Conservation (phyloP, 2,329 filamentous ascomycete species). For the Aspergillus terreus region DNA sequence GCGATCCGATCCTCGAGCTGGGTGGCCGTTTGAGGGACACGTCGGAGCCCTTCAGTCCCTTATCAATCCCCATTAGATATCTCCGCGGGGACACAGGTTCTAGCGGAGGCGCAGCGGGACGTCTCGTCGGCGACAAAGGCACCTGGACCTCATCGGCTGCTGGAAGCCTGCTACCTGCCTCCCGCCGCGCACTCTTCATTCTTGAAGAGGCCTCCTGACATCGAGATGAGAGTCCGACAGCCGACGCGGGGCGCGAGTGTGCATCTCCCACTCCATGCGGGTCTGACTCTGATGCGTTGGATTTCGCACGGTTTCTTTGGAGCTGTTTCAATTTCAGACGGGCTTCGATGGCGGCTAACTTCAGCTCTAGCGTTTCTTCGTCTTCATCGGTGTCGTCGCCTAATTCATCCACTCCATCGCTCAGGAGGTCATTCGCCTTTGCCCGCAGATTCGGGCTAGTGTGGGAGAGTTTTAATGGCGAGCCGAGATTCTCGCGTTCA, state of each 20-base stretch:
- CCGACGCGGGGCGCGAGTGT: constrained; percentile 22
- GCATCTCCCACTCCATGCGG: constrained; percentile 19
- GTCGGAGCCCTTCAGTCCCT: constrained; percentile 74
- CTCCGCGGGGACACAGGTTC: constrained; percentile 72
- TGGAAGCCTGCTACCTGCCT: constrained; percentile 13
- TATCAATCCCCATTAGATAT: constrained; percentile 82
- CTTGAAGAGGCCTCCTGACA: constrained; percentile 13
- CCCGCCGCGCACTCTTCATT: constrained; percentile 13
- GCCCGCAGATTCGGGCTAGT: constrained; percentile 39
- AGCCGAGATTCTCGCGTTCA: constrained; percentile 65
- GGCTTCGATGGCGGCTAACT: constrained; percentile 84
- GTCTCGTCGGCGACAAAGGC: constrained; percentile 66
- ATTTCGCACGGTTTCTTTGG: constrained; percentile 53
- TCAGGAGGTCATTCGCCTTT: constrained; percentile 30
- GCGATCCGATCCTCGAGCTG: constrained; percentile 23
- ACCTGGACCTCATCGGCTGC: constrained; percentile 59
- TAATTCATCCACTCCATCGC: constrained; percentile 35
- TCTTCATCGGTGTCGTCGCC: constrained; percentile 72
- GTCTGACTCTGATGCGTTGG: constrained; percentile 18
- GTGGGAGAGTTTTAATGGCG: constrained; percentile 55
- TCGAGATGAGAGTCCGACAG: constrained; percentile 20
- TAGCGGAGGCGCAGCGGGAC: constrained; percentile 39
- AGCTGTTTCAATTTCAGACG: constrained; percentile 82
- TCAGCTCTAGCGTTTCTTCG: constrained; percentile 82
- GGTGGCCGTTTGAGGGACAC: constrained; percentile 75